Evolutionary conservation across 768 basidiomycete genomes (phyloP), one percentile per base, ranked within the genome.

Genomic region (Tricholoma saponaceum): DNA sequence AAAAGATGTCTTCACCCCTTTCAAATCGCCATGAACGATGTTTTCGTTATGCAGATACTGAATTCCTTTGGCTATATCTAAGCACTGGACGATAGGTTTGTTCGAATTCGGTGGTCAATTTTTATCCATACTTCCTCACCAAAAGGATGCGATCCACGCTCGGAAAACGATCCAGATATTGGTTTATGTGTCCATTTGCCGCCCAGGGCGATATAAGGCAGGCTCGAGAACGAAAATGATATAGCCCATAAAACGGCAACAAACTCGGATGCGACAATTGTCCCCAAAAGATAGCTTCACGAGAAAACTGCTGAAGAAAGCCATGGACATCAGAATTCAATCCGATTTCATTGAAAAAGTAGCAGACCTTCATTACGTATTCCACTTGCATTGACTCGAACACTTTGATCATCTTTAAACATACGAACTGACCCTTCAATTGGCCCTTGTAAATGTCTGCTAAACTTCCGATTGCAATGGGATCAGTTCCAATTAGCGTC

Each of bases 141-240:
- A 78, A 58, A 23, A 59, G 59, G 25, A 68, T 56, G 49, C 72
- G 66, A 56, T 66, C 61, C 43, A 59, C 64, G 2, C 46, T 13
- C 8, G 69, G 64, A 22, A 70, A 61, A 14, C 2, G 4, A 37
- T 60, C 43, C 28, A 78, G 67, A 60, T 71, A 77, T 1, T 63
- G 47, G 26, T 39, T 59, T 4, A 77, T 56, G 18, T 70, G 67
- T 68, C 62, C 62, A 37, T 63, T 63, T n/a, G 51, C 49, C 3
- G 57, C 59, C 62, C 59, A 63, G n/a, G 46, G 76, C 3, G 76
- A 76, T 41, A 78, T 68, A 14, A 79, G 64, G 32, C 66, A 63
- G 22, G 69, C 28, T 51, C 67, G 58, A 14, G 53, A 41, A 30
- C 61, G 59, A 14, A 66, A 47, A 49, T 58, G 60, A 57, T 63